Conservation (phyloP, 345 rosid species). For the Odontarrhena argentea region DNA sequence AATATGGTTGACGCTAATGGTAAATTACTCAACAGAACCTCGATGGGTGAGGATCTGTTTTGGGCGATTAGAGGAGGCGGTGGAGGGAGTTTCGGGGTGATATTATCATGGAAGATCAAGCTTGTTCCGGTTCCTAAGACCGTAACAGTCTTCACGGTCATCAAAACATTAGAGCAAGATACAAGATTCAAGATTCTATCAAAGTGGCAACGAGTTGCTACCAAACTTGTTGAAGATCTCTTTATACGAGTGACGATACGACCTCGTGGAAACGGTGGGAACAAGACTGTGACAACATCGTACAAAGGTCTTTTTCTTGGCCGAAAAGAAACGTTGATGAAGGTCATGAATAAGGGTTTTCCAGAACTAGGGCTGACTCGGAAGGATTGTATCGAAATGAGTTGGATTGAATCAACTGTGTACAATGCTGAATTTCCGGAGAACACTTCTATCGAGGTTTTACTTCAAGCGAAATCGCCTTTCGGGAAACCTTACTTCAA, state of each 20-base stretch:
- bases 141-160: slow-evolving; percentile 12
- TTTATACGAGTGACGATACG: slow-evolving; percentile 44
- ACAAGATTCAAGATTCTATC: slow-evolving; percentile 46
- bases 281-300: slow-evolving; percentile 41
- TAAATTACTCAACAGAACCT: slow-evolving; percentile 47
- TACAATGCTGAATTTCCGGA: slow-evolving; percentile 49
- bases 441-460: slow-evolving; percentile 34
- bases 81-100: slow-evolving; percentile 68
- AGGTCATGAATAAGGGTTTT: slow-evolving; percentile 47
- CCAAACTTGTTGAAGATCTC: slow-evolving; percentile 53
- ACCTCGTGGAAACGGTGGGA: slow-evolving; percentile 6
- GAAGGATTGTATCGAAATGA: slow-evolving; percentile 52
- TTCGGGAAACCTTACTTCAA: slow-evolving; percentile 50
- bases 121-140: slow-evolving; percentile 60
- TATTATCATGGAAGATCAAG: slow-evolving; percentile 59
- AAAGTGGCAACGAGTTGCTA: slow-evolving; percentile 55
- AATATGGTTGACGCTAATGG: slow-evolving; percentile 57
- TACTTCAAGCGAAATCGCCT: slow-evolving; percentile 53
- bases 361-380: slow-evolving; percentile 57
- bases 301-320: slow-evolving; percentile 56
- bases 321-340: slow-evolving; percentile 39
- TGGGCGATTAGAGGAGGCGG: slow-evolving; percentile 38
- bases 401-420: slow-evolving; percentile 57
- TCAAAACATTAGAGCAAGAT: slow-evolving; percentile 48
- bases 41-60: slow-evolving; percentile 69